A percentile compares a stretch with the other conserved stretches of the same genome.
Evolutionary conservation across 352 stramenopile genomes (phyloP).

Genomic region (Pythium insidiosum): DNA sequence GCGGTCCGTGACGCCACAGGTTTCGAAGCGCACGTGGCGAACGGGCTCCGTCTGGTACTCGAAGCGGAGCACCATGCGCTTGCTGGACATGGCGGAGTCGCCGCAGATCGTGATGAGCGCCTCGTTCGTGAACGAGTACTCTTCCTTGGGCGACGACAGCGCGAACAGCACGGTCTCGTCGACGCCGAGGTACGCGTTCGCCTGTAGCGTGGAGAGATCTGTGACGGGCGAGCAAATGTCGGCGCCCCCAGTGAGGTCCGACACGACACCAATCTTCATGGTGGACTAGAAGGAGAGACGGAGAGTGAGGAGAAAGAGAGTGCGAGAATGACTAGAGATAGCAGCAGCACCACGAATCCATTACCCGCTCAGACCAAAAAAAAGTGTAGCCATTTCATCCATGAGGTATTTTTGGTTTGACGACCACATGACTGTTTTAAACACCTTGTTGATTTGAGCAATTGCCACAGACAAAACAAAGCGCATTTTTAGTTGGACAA

Average conservation of each 20-base stretch:
- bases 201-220: conserved; percentile 1
- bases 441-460: too few relatives aligned
- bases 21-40: conserved; percentile 4
- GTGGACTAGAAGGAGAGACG: too few relatives aligned
- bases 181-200: not conserved
- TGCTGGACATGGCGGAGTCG: conserved; percentile 5
- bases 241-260: conserved; percentile 8
- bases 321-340: too few relatives aligned
- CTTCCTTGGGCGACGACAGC: conserved; percentile 9
- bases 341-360: too few relatives aligned
- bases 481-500: too few relatives aligned
- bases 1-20: conserved; percentile 8
- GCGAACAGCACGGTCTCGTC: conserved; percentile 4
- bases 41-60: conserved; percentile 2
- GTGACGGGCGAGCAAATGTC: conserved; percentile 11
- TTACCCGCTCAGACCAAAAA: too few relatives aligned
- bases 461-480: too few relatives aligned
- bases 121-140: conserved; percentile 12
- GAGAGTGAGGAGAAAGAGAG: too few relatives aligned
- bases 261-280: conserved; percentile 13
- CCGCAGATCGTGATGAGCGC: conserved; percentile 4
- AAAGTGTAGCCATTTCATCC: too few relatives aligned
- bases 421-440: too few relatives aligned
- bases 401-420: too few relatives aligned
- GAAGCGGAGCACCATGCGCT: conserved; percentile 7